Conservation (phyloP, 2,329 filamentous ascomycete species). For the Rhexocercosporidium sp. region DNA sequence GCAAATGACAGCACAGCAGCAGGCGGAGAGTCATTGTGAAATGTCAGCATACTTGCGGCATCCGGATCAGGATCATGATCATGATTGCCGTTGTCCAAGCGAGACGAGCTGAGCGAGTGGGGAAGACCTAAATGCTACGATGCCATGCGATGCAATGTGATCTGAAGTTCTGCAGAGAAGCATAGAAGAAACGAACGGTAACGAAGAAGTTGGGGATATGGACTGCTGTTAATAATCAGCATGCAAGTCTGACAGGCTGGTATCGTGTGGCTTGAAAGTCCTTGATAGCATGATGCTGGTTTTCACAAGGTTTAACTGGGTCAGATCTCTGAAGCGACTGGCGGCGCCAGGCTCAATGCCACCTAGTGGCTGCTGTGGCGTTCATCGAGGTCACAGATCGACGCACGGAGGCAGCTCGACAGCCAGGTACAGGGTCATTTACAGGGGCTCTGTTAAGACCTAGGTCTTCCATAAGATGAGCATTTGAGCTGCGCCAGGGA, state of each 20-base stretch:
- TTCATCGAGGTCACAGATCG: conserved; percentile 25
- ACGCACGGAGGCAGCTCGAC: conserved; percentile 14
- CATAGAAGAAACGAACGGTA: background rate
- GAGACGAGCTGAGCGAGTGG: background rate
- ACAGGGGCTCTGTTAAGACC: conserved; percentile 19
- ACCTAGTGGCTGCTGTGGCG: conserved; percentile 28
- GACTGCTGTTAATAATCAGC: background rate
- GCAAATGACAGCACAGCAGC: background rate
- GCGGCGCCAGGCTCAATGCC: conserved; percentile 19
- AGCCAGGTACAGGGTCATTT: conserved; percentile 18
- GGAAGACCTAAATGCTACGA: background rate
- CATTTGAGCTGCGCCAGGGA: conserved; percentile 17
- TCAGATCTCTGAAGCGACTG: background rate
- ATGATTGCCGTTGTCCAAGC: background rate
- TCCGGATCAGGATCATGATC: background rate
- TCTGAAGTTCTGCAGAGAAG: background rate
- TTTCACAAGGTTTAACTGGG: background rate
- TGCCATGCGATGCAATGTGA: background rate
- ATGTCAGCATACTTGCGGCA: background rate
- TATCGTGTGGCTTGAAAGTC: conserved; percentile 3
- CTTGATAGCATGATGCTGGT: background rate
- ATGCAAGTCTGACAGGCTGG: conserved; percentile 2
- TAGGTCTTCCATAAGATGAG: conserved; percentile 28
- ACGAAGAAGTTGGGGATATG: background rate
- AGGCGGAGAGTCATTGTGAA: background rate